Evolutionary conservation across 2,329 filamentous ascomycete species (phyloP).

Genomic region (Sporothrix pallida): DNA sequence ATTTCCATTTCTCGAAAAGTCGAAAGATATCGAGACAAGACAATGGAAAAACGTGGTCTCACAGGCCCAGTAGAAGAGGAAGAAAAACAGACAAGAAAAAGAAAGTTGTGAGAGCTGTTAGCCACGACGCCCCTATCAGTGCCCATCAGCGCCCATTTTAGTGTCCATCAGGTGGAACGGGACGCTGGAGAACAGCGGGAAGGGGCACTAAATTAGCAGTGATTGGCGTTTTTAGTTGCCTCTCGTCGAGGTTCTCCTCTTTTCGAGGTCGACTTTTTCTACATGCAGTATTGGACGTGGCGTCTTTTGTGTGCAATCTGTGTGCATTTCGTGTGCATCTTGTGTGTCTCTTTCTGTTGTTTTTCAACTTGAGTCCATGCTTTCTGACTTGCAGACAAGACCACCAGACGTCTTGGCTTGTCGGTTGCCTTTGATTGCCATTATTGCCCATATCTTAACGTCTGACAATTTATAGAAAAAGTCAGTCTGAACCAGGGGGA

Average conservation of each 20-base stretch:
- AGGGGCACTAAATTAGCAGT: neutral
- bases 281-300: constrained; percentile 9
- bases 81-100: too few relatives aligned
- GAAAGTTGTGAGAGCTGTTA: too few relatives aligned
- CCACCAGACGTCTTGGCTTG: neutral
- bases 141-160: neutral
- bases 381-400: neutral
- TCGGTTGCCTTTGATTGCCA: neutral
- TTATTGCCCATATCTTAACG: neutral
- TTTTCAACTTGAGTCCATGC: constrained; percentile 16
- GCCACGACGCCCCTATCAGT: neutral
- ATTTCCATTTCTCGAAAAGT: neutral
- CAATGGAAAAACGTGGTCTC: constrained; percentile 12
- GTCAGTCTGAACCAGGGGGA: neutral
- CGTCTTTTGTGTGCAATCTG: neutral
- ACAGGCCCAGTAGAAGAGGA: neutral
- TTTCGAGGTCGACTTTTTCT: constrained; percentile 6
- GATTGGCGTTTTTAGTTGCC: neutral
- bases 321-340: too few relatives aligned
- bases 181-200: neutral
- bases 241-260: neutral
- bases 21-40: neutral
- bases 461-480: neutral
- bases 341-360: neutral
- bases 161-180: neutral